A percentile compares a stretch with the other conserved stretches of the same genome.
phyloP scores from a whole-genome alignment of 2,329 filamentous ascomycete genomes.

The Colletotrichum spinosum region DNA sequence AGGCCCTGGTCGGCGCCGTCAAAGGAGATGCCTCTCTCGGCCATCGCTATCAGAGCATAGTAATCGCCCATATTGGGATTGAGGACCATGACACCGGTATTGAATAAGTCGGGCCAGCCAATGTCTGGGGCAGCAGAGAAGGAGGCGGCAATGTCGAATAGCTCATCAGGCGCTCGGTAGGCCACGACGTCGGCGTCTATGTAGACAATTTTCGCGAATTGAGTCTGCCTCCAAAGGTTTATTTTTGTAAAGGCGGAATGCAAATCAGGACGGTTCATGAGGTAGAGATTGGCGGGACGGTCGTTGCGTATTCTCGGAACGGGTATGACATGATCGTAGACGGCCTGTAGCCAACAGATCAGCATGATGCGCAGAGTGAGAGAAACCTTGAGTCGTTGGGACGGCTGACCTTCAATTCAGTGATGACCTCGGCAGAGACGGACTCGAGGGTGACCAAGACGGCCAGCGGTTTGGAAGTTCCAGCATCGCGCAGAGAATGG shows the following conservation, averaged over 20 bases:
- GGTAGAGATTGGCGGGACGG: constrained; percentile 82
- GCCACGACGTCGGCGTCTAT: constrained; percentile 95
- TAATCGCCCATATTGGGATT: constrained; percentile 89
- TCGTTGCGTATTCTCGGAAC: constrained; percentile 84
- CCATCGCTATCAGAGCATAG: constrained; percentile 85
- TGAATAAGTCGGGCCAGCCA: constrained; percentile 98
- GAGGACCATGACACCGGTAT: constrained; percentile 96
- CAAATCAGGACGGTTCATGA: constrained; percentile 93
- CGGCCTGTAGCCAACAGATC: constrained; percentile 61
- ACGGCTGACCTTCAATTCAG: constrained; percentile 76
- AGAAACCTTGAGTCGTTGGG: neutral
- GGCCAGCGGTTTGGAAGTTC: constrained; percentile 86
- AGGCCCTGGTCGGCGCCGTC: constrained; percentile 97
- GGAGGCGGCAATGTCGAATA: constrained; percentile 74
- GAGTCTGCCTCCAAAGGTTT: constrained; percentile 88
- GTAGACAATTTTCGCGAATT: constrained; percentile 94
- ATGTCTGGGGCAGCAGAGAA: constrained; percentile 89
- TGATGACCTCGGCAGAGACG: constrained; percentile 79
- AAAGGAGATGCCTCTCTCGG: constrained; percentile 89
- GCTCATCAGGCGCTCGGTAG: constrained; percentile 89
- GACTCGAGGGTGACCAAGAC: constrained; percentile 85
- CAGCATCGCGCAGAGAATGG: constrained; percentile 92
- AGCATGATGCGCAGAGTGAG: constrained; percentile 3
- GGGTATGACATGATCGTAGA: constrained; percentile 91
- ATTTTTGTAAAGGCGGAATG: constrained; percentile 97